Evolutionary conservation across 371 early-diverging fungal genomes (phyloP), one percentile per base, ranked within the genome.

Genomic region (Mucor irregularis): DNA sequence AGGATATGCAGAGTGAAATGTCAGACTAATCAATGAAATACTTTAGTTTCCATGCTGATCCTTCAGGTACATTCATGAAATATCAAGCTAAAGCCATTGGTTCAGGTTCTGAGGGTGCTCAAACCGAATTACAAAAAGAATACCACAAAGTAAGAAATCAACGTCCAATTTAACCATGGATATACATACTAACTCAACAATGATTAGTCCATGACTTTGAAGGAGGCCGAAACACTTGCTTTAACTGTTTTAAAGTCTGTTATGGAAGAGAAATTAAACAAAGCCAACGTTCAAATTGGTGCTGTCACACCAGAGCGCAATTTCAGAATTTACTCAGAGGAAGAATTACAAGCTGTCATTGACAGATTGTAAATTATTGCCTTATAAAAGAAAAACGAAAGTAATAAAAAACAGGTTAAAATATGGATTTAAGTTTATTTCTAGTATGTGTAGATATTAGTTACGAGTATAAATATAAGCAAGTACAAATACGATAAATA

Each of bases 191-290:
- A n/a, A n/a, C n/a, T n/a, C n/a, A n/a, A n/a, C n/a, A n/a, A n/a
- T n/a, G n/a, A 21, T 10, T 63, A 90, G 82, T 88, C 90, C 6
- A 84, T 96, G 68, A 89, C 91, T 4, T 69, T 97, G 58, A 78
- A 85, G 14, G 96, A 98, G 69, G 97, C 97, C 3, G 90, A 96
- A 62, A 78, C 81, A 5, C 71, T 95, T 58, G 87, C 97, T 14
- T 87, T 99, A 53, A 94, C 91, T 73, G 94, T 99, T n/a, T 81
- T 99, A 35, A 98, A 99, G 81, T 93, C 96, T 62, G 99, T 99
- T 24, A 99, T 99, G 99, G 99, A 99, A 77, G 99, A 99, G 71
- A 98, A 98, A 81, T 85, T 99, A 40, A 96, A 81, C 71, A 84
- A 90, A 52, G 82, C 89, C 7, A 99, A 99, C 70, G 94, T 99